Base-by-base conservation (phyloP, 1,284 basidiomycete species). In the Apiotrichum siamense region DNA sequence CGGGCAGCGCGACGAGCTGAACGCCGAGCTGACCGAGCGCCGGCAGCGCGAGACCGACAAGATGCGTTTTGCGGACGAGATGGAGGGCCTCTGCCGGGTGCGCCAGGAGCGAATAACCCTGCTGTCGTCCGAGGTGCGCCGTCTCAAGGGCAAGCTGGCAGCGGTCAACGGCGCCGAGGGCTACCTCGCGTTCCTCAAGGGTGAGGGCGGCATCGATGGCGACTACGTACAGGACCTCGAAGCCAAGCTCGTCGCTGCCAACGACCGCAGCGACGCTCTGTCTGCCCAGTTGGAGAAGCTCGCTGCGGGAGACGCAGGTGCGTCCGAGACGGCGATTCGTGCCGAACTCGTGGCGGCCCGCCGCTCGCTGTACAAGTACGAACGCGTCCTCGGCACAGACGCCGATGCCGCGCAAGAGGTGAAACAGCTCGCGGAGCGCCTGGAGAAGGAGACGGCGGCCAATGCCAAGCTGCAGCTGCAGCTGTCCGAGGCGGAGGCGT, bases 101-200 rank as follows among this genome's bases (percentile, higher is more conserved):
- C 83, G 86, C 62, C 66, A 89, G 81, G 87, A 88, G 59, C 84
- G 91, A 23, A 84, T 97, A 44, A 73, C 73, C 7, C 80, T 83
- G 21, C 72, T 97, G 35, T 75, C 82, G 50, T 86, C 85, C 2
- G 88, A 97, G 70, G 77, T 88, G 17, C 79, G 78, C 41, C 79
- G 93, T 27, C 76, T 88, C 55, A 88, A 86, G 66, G 80, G 86
- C 42, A 80, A 82, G 33, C 75, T 94, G 7, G 90, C 87, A 15
- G 88, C 90, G 0, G 76, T 82, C 36, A 78, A 80, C 3, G 83
- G 85, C 7, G 80, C 88, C 29, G 80, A 83, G 55, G 84, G 87
- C 44, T 77, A 89, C 41, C 79, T 93, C 63, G 74, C 77, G 3
- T 88, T 87, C 65, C 77, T 92, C 58, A 76, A 82, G 58, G 76